Conservation (phyloP, 208 protist species). For the Crithidia sp. region DNA sequence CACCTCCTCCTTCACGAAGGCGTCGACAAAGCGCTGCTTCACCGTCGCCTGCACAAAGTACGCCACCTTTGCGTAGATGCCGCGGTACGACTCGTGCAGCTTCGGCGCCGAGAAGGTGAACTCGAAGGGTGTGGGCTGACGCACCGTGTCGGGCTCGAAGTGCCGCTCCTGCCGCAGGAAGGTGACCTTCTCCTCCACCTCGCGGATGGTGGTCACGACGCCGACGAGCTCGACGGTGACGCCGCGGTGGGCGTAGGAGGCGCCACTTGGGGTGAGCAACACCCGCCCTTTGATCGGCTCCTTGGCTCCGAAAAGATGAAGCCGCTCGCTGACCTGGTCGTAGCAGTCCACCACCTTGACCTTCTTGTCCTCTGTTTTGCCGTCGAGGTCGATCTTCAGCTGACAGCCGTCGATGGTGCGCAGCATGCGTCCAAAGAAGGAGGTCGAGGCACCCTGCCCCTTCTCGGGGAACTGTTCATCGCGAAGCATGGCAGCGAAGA, state of each 20-base stretch:
- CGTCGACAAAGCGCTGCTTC: constrained; percentile 70
- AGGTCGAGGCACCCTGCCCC: constrained; percentile 43
- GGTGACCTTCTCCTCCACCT: constrained; percentile 19
- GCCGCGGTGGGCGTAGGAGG: constrained; percentile 70
- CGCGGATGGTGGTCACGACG: constrained; percentile 40
- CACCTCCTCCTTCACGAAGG: constrained; percentile 58
- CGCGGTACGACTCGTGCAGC: constrained; percentile 86
- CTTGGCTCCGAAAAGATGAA: constrained; percentile 56
- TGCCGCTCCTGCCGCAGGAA: constrained; percentile 79
- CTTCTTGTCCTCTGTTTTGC: constrained; percentile 23
- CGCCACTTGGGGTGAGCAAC: constrained; percentile 59
- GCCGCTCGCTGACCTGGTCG: constrained; percentile 51
- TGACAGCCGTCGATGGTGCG: constrained; percentile 83
- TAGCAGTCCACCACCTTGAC: constrained; percentile 30
- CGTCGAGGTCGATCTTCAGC: constrained; percentile 59
- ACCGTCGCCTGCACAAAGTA: constrained; percentile 78
- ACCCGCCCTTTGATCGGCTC: constrained; percentile 67
- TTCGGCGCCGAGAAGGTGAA: constrained; percentile 82
- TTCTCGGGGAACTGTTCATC: constrained; percentile 59
- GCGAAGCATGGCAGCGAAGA: constrained; percentile 48
- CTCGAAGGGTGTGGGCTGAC: constrained; percentile 44
- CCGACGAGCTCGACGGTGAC: constrained; percentile 76
- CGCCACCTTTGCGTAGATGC: constrained; percentile 63
- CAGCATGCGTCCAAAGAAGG: constrained; percentile 69
- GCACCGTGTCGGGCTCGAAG: constrained; percentile 76